These are phyloP conservation scores for Xylaria polymorpha DNA, from an alignment of 2,329 filamentous ascomycete species.

Conservation along the genomic window DNA sequence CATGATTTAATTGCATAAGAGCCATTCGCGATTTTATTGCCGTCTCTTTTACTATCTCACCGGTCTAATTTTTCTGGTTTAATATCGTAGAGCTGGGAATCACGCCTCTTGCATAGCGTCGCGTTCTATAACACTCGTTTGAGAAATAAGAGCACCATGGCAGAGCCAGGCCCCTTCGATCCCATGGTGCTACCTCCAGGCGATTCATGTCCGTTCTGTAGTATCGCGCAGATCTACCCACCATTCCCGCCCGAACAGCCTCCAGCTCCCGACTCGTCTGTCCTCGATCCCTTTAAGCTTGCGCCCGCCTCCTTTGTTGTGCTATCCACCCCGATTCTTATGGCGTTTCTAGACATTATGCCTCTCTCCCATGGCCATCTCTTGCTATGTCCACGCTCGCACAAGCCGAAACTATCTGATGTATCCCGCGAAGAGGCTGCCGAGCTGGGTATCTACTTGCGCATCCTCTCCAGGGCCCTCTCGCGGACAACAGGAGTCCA, in stretches of 20 bases:
- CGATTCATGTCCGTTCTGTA: constrained; percentile 70
- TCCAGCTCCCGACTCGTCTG: constrained; percentile 52
- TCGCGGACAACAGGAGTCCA: constrained; percentile 74
- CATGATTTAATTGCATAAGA: constrained; percentile 12
- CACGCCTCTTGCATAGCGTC: not conserved
- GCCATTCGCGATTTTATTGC: not conserved
- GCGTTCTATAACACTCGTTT: not conserved
- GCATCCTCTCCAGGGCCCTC: constrained; percentile 78
- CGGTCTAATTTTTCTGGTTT: not conserved
- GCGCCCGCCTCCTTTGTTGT: constrained; percentile 70
- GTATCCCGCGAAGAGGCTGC: constrained; percentile 71
- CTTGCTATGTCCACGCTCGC: constrained; percentile 80
- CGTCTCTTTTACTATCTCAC: not conserved
- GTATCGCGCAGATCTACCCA: constrained; percentile 63
- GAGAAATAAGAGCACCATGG: constrained; percentile 14
- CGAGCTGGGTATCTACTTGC: constrained; percentile 75
- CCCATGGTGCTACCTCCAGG: constrained; percentile 50
- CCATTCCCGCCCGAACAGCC: constrained; percentile 60
- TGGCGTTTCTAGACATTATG: constrained; percentile 94
- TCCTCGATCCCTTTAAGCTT: constrained; percentile 45
- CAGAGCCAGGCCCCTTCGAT: constrained; percentile 49
- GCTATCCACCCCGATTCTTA: constrained; percentile 78
- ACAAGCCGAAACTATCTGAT: constrained; percentile 82
- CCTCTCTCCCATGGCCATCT: constrained; percentile 87
- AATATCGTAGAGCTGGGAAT: not conserved